Percentiles rank a stretch among this genome's conserved stretches.
phyloP scores from a whole-genome alignment of 75 land plant genomes.

The Picea sitchensis region DNA sequence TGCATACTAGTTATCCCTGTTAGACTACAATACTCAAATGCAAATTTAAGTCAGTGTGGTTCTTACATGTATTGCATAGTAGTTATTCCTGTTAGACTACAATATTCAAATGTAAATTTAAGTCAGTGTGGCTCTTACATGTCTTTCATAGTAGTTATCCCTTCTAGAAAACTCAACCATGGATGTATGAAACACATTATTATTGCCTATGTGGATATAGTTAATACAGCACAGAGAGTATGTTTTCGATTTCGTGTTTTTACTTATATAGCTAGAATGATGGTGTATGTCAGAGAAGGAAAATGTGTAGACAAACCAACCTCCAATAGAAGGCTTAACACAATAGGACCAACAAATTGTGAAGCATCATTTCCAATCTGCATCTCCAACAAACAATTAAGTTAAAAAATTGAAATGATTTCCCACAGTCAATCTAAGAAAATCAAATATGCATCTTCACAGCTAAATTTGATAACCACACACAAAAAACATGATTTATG shows the following conservation, averaged over 20 bases:
- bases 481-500: background rate
- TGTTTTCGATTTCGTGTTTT: background rate
- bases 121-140: background rate
- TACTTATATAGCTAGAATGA: background rate
- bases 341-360: constrained; percentile 90
- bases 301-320: constrained; percentile 23
- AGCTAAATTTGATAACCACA: background rate
- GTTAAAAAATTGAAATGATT: background rate
- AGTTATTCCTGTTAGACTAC: no score
- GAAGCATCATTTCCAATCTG: constrained; percentile 94
- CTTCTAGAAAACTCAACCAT: no score
- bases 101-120: no score
- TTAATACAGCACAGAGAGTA: background rate
- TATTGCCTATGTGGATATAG: background rate
- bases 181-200: background rate
- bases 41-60: no score
- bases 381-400: constrained; percentile 9
- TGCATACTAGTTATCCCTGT: no score
- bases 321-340: constrained; percentile 67
- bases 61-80: background rate
- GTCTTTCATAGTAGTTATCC: no score
- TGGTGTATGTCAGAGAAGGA: background rate
- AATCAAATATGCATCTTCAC: background rate
- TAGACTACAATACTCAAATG: no score
- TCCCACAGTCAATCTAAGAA: background rate